Base-by-base conservation (phyloP, 176 grass and related monocot species). In the Coix lacrymajobi region DNA sequence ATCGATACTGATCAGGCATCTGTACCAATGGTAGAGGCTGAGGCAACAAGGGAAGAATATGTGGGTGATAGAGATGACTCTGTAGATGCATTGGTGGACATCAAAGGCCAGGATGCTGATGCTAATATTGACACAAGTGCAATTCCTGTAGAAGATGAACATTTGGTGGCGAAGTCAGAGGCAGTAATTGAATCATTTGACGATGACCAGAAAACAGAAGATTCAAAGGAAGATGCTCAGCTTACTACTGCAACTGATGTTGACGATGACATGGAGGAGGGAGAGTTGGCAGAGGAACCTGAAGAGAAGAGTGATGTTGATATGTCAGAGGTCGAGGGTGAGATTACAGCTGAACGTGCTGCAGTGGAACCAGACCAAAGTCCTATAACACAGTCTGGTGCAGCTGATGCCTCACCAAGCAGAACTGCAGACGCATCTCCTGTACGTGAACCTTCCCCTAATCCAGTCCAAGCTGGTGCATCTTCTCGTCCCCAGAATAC, bases 251-350 rank as follows among this genome's bases (percentile, higher is more conserved):
- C 70, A 65, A 69, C 85, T 0, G 93, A 92, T 71, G 81, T 28
- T 64, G 96, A 98, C 6, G 96, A 99, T 43, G 91, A 96, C 13
- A 91, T 80, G 80, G 96, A 98, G 64, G 96, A 98, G 68, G 96
- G 96, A 6, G 96, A 98, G 69, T 77, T 90, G 80, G 80, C 65
- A 0, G 93, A 93, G 48, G 96, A 99, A 65, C 80, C 85, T 38
- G 96, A 99, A 60, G 86, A 82, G 73, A 91, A 92, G 61, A 85
- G 33, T 68, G 88, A 80, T 15, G 43, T 70, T 56, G 84, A 94
- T 46, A 36, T 66, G 45, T 81, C 74, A 65, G 95, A 94, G 58
- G 73, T 79, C 44, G 84, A 88, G 70, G 86, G 81, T 69, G 83
- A 87, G 29, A 66, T 57, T 28, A 51, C 46, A 45, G 66, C 84